Evolutionary conservation across 2,329 filamentous ascomycete genomes (phyloP).

Genomic region (Fusarium graminum): DNA sequence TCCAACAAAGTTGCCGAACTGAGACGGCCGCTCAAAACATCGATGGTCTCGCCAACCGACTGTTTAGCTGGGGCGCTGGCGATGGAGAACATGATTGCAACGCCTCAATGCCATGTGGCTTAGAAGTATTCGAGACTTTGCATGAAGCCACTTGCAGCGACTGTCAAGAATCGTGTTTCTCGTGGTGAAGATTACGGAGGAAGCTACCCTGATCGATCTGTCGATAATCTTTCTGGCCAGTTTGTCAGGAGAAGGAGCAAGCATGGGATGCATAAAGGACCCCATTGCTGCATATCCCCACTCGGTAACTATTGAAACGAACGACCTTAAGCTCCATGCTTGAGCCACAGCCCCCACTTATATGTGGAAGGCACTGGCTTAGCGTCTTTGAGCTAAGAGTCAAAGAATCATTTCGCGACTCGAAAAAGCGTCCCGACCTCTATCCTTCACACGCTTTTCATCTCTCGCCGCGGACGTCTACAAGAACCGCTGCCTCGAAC

Average conservation of each 20-base stretch:
- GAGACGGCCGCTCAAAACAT: constrained; percentile 86
- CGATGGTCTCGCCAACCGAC: constrained; percentile 94
- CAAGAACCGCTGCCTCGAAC: not conserved
- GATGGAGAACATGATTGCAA: constrained; percentile 70
- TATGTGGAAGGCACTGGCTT: constrained; percentile 8
- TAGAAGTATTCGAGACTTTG: constrained; percentile 20
- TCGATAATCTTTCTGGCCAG: constrained; percentile 40
- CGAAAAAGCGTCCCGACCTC: constrained; percentile 8
- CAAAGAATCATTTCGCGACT: constrained; percentile 40
- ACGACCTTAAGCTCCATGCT: not conserved
- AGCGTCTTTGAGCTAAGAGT: constrained; percentile 15
- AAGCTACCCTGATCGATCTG: constrained; percentile 35
- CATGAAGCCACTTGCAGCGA: constrained; percentile 35
- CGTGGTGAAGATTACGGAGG: constrained; percentile 16
- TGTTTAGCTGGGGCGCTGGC: constrained; percentile 88
- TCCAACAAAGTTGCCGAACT: constrained; percentile 92
- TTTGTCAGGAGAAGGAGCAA: constrained; percentile 41
- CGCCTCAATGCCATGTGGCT: constrained; percentile 51
- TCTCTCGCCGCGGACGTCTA: constrained; percentile 8
- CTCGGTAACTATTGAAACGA: not conserved
- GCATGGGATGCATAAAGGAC: constrained; percentile 8
- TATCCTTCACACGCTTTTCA: constrained; percentile 13
- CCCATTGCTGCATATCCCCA: constrained; percentile 42
- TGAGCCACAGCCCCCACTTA: constrained; percentile 9
- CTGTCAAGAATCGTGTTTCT: constrained; percentile 12